Base-by-base conservation (phyloP, 1,139 yeast species). In the Zygosaccharomyces sapae region DNA sequence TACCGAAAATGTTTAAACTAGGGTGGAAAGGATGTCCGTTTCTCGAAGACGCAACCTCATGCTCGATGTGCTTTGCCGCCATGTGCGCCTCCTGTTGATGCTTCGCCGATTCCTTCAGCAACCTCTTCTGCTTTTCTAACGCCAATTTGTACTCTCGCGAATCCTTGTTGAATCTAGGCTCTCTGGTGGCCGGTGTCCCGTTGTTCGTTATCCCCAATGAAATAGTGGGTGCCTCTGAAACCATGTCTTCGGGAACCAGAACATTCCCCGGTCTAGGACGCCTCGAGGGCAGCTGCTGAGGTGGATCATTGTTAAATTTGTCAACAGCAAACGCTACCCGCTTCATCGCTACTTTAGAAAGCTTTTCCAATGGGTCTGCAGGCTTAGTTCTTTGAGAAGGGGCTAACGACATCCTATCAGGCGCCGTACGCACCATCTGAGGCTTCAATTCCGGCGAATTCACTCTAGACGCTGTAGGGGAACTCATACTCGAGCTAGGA, bases 241-340 rank as follows among this genome's bases (percentile, higher is more conserved):
- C 58, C 58, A 68, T 59, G 59, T 85, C 92, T 42, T 83, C 86
- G 0, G 90, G 88, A 8, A 88, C 79, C 33, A 84, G 63, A 5
- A 89, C 90, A 59, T 86, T 83, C 2, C 97, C 97, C 55, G 76
- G 76, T 54, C 78, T 76, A 2, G 97, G 97, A 50, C 83, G 76
- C 56, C 96, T 72, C 0, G 95, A 85, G 0, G 97, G 97, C 51
- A 90, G 86, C 65, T 89, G 97, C 62, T 90, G 97, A 33, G 96
- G 97, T 1, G 97, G 97, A 65, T 90, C 97, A 52, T 72, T 74
- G 0, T 74, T 69, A 44, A 88, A 74, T 50, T 81, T 76, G 52
- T 85, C 83, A 10, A 85, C 71, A 1, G 94, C 86, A 66, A 90
- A 90, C 2, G 80, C 74, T 2, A 90, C 97, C 48, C 94, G 67